Evolutionary conservation across 2,329 filamentous ascomycete genomes (phyloP), one percentile per base, ranked within the genome.

Genomic region (Bipolaris cookei): DNA sequence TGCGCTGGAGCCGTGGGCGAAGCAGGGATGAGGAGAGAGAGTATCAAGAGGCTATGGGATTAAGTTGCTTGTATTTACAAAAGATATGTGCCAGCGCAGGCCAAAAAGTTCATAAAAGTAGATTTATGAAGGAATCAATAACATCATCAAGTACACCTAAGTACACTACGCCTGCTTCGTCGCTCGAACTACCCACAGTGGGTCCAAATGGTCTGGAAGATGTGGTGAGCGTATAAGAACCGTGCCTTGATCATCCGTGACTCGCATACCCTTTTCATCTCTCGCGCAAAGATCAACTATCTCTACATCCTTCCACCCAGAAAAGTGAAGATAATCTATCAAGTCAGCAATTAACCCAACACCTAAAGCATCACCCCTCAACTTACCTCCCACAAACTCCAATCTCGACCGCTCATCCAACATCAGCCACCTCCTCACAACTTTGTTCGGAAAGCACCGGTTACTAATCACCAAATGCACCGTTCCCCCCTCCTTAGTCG

Each of bases 371-470:
- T 16, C 3, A 2, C 11, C 4, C 1, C 13, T 2, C 7, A 16
- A 56, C 63, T 54, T 30, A 67, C 67, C 81, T 7, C 80, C 82
- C 13, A 84, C 80, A 77, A 83, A 81, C 54, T 73, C 62, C 60
- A 84, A 64, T 46, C 80, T 74, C 62, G 81, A 77, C 45, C 76
- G 74, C 59, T 83, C 81, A 48, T 69, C 62, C 25, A 82, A 68
- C 51, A 72, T 66, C 64, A 83, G 67, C 83, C 82, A 85, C 16
- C 78, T 70, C 21, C 70, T 73, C 5, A 84, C 77, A 1, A 79
- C 82, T 62, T 85, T 85, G 1, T 80, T 82, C 0, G 82, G 81
- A 61, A 84, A 84, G 63, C 81, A 84, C 3, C 82, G 77, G 66
- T 84, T 82, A 25, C 78, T 81, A 38, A 84, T 78, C 0, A 78